Conservation (phyloP, 169 alveolate species). For the Cryptosporidium parvum region DNA sequence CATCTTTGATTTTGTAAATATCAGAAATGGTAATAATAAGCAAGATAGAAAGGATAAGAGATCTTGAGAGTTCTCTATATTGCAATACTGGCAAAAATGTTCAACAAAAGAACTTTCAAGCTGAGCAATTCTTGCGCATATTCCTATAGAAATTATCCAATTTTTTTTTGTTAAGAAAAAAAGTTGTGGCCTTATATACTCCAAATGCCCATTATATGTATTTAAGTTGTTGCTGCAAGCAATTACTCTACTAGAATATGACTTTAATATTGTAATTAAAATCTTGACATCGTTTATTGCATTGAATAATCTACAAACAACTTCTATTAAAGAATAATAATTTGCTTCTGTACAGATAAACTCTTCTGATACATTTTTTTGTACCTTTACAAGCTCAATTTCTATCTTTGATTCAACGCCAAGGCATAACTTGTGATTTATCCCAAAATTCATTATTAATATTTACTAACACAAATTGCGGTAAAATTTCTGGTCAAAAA, state of each 20-base stretch:
- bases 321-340: not conserved
- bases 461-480: not conserved
- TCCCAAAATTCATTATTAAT: not conserved
- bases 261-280: not conserved
- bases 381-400: not conserved
- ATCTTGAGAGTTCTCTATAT: not conserved
- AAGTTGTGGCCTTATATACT: not conserved
- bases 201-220: not conserved
- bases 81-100: not conserved
- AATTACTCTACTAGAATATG: slow-evolving; percentile 17
- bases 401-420: slow-evolving; percentile 7
- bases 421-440: not conserved
- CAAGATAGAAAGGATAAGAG: not conserved
- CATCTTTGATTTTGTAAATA: not conserved
- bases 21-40: not conserved
- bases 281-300: not conserved
- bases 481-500: not conserved
- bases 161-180: not conserved
- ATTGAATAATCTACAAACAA: slow-evolving; percentile 7
- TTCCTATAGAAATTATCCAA: slow-evolving; percentile 15
- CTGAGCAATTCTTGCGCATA: not conserved
- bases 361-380: not conserved
- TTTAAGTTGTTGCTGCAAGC: not conserved
- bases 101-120: not conserved
- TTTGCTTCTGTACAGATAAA: not conserved